phyloP scores from a whole-genome alignment of 2,329 filamentous ascomycete species.

The Tolypocladium tundrense region DNA sequence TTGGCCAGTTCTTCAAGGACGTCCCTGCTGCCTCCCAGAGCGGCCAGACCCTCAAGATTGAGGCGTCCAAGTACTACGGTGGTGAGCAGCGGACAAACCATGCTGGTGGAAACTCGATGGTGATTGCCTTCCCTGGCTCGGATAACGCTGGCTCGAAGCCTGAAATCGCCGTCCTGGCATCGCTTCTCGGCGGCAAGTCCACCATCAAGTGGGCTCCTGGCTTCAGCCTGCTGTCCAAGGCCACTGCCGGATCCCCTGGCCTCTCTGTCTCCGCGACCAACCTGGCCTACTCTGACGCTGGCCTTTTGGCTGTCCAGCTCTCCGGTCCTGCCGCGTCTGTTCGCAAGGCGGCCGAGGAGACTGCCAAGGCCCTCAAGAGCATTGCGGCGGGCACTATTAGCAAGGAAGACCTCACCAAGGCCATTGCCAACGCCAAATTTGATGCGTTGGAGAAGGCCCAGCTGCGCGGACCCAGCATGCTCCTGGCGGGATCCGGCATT shows the following conservation, averaged over 20 bases:
- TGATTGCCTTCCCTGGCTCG: slow-evolving; percentile 88
- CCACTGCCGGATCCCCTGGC: slow-evolving; percentile 53
- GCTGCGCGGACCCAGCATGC: slow-evolving; percentile 64
- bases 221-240: slow-evolving; percentile 83
- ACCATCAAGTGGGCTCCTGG: slow-evolving; percentile 93
- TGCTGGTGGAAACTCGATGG: slow-evolving; percentile 66
- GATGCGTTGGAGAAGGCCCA: slow-evolving; percentile 75
- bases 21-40: slow-evolving; percentile 45
- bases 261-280: slow-evolving; percentile 66
- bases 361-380: slow-evolving; percentile 73
- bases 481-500: slow-evolving; percentile 75
- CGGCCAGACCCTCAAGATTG: slow-evolving; percentile 43
- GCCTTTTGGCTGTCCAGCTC: slow-evolving; percentile 76
- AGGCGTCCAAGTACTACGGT: slow-evolving; percentile 78
- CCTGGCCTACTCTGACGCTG: slow-evolving; percentile 84
- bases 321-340: slow-evolving; percentile 65
- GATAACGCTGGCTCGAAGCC: slow-evolving; percentile 77
- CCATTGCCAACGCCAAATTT: slow-evolving; percentile 88
- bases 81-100: slow-evolving; percentile 87
- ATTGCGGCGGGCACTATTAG: slow-evolving; percentile 64
- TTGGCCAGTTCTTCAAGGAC: slow-evolving; percentile 80
- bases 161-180: slow-evolving; percentile 75
- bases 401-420: slow-evolving; percentile 85
- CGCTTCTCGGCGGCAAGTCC: slow-evolving; percentile 82
- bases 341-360: slow-evolving; percentile 61